Conservation (phyloP, 2,329 filamentous ascomycete genomes). For the Cryphonectria japonica region DNA sequence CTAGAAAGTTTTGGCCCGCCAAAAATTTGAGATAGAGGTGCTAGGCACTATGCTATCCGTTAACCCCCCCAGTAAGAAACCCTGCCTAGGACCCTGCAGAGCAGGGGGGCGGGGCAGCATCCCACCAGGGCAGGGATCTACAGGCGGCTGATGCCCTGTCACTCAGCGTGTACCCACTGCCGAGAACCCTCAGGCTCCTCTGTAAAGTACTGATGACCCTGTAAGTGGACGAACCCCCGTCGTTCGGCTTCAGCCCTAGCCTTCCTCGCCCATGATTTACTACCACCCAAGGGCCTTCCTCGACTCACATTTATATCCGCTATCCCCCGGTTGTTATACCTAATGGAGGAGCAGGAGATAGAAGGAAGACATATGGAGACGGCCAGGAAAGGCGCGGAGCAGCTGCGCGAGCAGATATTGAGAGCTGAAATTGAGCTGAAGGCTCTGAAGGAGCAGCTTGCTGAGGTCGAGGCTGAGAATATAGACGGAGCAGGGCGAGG, state of each 20-base stretch:
- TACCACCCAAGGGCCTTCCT: not conserved
- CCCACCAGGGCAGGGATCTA: not conserved
- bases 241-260: not conserved
- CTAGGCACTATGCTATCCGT: not conserved
- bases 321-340: not conserved
- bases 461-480: conserved; percentile 41
- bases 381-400: conserved; percentile 37
- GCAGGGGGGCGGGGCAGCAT: not conserved
- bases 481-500: not conserved
- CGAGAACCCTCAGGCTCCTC: not conserved
- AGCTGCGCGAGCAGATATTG: conserved; percentile 52
- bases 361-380: conserved; percentile 39
- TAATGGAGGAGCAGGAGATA: not conserved
- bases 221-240: not conserved
- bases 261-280: not conserved
- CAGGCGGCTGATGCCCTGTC: not conserved
- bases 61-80: not conserved
- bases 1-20: not conserved
- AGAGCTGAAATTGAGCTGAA: conserved; percentile 53
- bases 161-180: not conserved
- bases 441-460: conserved; percentile 50
- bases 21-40: not conserved
- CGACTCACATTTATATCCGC: not conserved
- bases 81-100: not conserved
- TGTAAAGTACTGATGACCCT: not conserved